phyloP scores from a whole-genome alignment of 2,329 filamentous ascomycete genomes.

The Ceratocystis papillata region DNA sequence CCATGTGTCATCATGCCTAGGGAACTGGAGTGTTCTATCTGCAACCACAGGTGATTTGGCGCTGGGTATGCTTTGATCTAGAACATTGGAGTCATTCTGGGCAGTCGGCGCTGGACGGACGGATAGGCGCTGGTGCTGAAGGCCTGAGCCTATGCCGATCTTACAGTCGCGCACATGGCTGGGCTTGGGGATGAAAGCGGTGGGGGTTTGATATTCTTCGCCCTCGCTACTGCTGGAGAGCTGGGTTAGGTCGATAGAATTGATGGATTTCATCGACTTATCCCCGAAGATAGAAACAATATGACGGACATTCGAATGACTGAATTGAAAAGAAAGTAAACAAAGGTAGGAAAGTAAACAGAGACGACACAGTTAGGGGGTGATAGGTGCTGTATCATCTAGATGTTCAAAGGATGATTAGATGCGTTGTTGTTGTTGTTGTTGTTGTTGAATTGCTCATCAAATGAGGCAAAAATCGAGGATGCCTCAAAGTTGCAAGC shows the following conservation, averaged over 20 bases:
- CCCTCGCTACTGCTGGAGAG: slow-evolving; percentile 13
- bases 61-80: background rate
- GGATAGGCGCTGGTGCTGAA: slow-evolving; percentile 1
- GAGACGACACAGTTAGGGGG: background rate
- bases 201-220: background rate
- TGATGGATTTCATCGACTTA: slow-evolving; percentile 16
- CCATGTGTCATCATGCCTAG: background rate
- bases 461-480: background rate
- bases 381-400: background rate
- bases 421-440: too few relatives aligned
- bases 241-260: slow-evolving; percentile 16
- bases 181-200: background rate
- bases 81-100: background rate
- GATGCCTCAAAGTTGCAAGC: background rate
- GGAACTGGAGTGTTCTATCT: background rate
- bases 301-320: slow-evolving; percentile 10
- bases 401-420: background rate
- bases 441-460: too few relatives aligned
- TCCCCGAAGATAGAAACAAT: background rate
- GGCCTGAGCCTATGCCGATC: background rate
- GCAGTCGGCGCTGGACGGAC: background rate
- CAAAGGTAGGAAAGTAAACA: background rate
- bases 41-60: background rate
- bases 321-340: background rate
- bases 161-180: background rate